Percentiles rank a stretch among this genome's conserved stretches.
phyloP scores from a whole-genome alignment of 2,329 filamentous ascomycete genomes.

The Trichoderma afroharzianum region DNA sequence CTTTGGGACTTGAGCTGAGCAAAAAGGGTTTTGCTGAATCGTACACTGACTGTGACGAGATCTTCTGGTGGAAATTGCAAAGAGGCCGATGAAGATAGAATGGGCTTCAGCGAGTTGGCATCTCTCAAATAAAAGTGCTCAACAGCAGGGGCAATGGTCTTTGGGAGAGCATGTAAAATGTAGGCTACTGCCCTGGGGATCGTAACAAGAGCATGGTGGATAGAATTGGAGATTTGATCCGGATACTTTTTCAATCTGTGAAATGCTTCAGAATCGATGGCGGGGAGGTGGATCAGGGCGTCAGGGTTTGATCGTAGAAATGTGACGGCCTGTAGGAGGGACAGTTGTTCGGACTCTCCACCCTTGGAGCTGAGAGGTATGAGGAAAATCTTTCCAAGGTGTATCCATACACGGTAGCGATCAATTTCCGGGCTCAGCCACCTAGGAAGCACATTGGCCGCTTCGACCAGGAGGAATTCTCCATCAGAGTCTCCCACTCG shows the following conservation, averaged over 20 bases:
- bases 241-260: slow-evolving; percentile 85
- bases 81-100: slow-evolving; percentile 52
- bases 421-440: slow-evolving; percentile 94
- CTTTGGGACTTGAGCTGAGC: slow-evolving; percentile 86
- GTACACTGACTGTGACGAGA: slow-evolving; percentile 72
- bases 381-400: slow-evolving; percentile 70
- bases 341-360: slow-evolving; percentile 37
- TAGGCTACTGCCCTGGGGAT: slow-evolving; percentile 80
- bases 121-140: slow-evolving; percentile 94
- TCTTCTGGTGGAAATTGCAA: slow-evolving; percentile 72
- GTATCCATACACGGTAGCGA: slow-evolving; percentile 84
- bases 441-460: slow-evolving; percentile 77
- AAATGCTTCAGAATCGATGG: slow-evolving; percentile 85
- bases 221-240: slow-evolving; percentile 63
- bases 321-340: slow-evolving; percentile 60
- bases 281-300: slow-evolving; percentile 64
- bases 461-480: slow-evolving; percentile 92
- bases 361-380: slow-evolving; percentile 52
- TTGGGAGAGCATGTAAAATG: slow-evolving; percentile 70
- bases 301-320: slow-evolving; percentile 55
- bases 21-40: slow-evolving; percentile 84
- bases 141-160: slow-evolving; percentile 75
- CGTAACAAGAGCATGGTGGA: slow-evolving; percentile 71
- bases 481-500: slow-evolving; percentile 84
- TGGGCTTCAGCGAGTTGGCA: slow-evolving; percentile 66